Percentiles rank a stretch among this genome's conserved stretches.
Conservation (phyloP, 192 early-diverging fungal genomes). For the Backusella tuberculispora region DNA sequence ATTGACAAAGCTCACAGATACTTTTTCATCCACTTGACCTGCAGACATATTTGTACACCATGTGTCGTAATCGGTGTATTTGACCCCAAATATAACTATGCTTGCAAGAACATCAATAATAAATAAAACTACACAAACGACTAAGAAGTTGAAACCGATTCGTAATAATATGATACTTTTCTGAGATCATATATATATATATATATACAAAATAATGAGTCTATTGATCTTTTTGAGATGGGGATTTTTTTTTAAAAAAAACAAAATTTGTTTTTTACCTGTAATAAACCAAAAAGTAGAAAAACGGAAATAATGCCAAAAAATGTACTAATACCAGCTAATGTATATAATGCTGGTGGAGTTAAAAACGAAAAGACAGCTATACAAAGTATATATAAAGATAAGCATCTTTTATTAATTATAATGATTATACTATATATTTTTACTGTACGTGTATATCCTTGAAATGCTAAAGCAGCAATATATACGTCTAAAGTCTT, state of each 20-base stretch:
- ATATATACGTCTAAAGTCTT: background rate
- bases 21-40: constrained; percentile 13
- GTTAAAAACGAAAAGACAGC: background rate
- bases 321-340: constrained; percentile 1
- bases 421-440: background rate
- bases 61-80: background rate
- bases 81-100: background rate
- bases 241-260: no score
- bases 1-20: constrained; percentile 23
- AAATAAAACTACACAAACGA: background rate
- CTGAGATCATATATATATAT: background rate
- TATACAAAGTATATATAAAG: background rate
- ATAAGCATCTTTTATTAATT: no score
- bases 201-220: no score
- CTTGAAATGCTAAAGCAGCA: constrained; percentile 8
- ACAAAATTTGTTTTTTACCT: no score
- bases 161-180: background rate
- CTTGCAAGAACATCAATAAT: background rate
- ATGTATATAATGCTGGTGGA: background rate
- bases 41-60: background rate
- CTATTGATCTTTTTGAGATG: no score
- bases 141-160: background rate
- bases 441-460: constrained; percentile 7
- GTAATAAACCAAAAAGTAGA: background rate
- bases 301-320: background rate